Evolutionary conservation across 169 alveolate genomes (phyloP), one percentile per base, ranked within the genome.

Genomic region (Babesia ovata): DNA sequence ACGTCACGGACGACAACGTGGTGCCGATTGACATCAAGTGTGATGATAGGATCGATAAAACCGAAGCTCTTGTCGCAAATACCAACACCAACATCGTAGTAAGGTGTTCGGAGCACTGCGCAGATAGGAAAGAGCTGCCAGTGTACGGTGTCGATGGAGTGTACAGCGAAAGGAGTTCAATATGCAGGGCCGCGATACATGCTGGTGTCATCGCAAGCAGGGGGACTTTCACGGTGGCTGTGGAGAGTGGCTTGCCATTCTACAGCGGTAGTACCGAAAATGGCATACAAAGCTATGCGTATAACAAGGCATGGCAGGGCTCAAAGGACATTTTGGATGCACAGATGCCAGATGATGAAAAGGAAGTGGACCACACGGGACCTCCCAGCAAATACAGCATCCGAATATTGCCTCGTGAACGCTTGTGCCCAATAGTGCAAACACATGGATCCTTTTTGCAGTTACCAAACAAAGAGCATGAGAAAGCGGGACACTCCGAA

Each of bases 171-270:
- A 79, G 76, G 45, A 92, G 96, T 82, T 91, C 96, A 24, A 91
- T 94, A 36, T 94, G 97, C 57, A 86, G 86, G 60, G 97, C 97
- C 11, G 97, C 96, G 22, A 85, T 94, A n/a, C 97, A 94, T 61
- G 85, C 95, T 3, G 97, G 96, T 33, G 91, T 91, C 36, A 88
- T 92, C 59, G 81, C 85, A 44, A 54, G 65, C 61, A 92, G 90
- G 26, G 97, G 97, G 44, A 89, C 91, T 10, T 85, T 92, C 75
- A 90, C 90, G 45, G 94, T 93, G 13, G 78, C 96, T 2, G 67
- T 94, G 22, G 97, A 94, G 73, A 91, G 93, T 46, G 95, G 96
- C 10, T 63, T 84, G 45, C 86, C 77, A 29, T 91, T 85, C 48
- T 94, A 92, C 75, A 95, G 90, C 53, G 97, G 97, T 0, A 86